Percentiles rank a stretch among this genome's conserved stretches.
phyloP scores from a whole-genome alignment of 164 flowering plant genomes.

The Umbellularia californica region DNA sequence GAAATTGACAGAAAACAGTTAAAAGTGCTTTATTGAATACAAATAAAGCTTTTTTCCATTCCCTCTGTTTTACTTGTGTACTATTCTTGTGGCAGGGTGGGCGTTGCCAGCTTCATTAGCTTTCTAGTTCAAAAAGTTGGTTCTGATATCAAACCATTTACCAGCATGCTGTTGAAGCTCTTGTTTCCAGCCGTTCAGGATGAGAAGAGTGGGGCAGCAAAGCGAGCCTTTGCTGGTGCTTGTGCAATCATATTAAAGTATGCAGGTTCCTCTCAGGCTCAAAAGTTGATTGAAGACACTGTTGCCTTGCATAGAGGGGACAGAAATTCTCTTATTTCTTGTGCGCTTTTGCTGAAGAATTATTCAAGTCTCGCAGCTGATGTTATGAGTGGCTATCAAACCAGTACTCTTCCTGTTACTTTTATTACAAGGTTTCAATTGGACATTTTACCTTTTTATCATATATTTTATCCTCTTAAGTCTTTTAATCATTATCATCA shows the following conservation, averaged over 20 bases:
- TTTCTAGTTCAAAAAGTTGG: constrained; percentile 81
- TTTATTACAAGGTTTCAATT: constrained; percentile 69
- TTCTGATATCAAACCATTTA: constrained; percentile 65
- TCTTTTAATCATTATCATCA: too few species aligned
- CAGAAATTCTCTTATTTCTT: constrained; percentile 70
- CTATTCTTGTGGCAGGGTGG: constrained; percentile 59
- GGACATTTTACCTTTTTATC: neutral
- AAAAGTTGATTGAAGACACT: constrained; percentile 79
- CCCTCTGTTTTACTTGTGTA: neutral
- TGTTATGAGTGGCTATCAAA: constrained; percentile 61
- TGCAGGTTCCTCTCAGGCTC: constrained; percentile 60
- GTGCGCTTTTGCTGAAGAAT: constrained; percentile 71
- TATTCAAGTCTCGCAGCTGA: constrained; percentile 67
- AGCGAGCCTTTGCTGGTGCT: constrained; percentile 92
- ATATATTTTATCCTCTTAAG: neutral
- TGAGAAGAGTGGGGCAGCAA: constrained; percentile 74
- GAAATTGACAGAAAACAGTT: neutral
- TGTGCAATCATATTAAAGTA: constrained; percentile 71
- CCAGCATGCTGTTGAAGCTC: constrained; percentile 56
- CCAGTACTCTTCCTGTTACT: constrained; percentile 57
- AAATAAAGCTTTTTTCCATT: neutral
- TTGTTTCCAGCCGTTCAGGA: constrained; percentile 76
- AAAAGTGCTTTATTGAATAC: neutral
- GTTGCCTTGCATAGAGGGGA: constrained; percentile 78
- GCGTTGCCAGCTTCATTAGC: constrained; percentile 82